Evolutionary conservation across 345 rosid species (phyloP).

Genomic region (Camelina neglecta): DNA sequence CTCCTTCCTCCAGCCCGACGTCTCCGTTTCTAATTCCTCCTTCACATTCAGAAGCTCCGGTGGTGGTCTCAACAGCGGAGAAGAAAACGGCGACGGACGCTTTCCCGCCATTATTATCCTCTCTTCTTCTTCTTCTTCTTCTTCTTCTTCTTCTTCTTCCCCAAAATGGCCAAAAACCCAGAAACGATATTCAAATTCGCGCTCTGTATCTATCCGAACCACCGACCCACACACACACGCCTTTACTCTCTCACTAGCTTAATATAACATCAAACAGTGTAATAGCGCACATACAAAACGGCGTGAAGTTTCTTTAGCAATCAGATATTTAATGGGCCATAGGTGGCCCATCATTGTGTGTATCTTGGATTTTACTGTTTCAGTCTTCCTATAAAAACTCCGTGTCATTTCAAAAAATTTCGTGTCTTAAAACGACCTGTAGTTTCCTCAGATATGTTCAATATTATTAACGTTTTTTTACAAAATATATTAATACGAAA

Average conservation of each 20-base stretch:
- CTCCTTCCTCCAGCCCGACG: constrained; percentile 66
- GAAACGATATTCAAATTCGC: constrained; percentile 24
- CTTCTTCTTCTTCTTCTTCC: neutral
- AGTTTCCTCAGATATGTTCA: too few relatives aligned
- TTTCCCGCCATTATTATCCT: constrained; percentile 59
- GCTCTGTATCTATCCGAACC: neutral
- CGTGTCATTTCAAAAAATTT: neutral
- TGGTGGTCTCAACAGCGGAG: constrained; percentile 42
- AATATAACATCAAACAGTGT: constrained; percentile 6
- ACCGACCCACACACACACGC: neutral
- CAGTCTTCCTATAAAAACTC: neutral
- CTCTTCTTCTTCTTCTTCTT: constrained; percentile 29
- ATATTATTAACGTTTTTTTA: neutral
- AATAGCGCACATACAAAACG: neutral
- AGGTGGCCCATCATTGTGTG: neutral
- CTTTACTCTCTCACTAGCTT: constrained; percentile 11
- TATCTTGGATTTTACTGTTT: neutral
- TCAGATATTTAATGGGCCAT: neutral
- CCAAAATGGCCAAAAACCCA: constrained; percentile 23
- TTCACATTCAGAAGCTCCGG: constrained; percentile 26
- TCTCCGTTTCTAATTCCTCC: constrained; percentile 47
- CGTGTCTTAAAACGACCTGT: neutral
- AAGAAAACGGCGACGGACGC: constrained; percentile 43
- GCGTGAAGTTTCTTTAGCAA: neutral
- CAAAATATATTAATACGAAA: neutral